A percentile compares a stretch with the other conserved stretches of the same genome.
Conservation (phyloP, 2,329 filamentous ascomycete genomes). For the Diaporthe destruens region DNA sequence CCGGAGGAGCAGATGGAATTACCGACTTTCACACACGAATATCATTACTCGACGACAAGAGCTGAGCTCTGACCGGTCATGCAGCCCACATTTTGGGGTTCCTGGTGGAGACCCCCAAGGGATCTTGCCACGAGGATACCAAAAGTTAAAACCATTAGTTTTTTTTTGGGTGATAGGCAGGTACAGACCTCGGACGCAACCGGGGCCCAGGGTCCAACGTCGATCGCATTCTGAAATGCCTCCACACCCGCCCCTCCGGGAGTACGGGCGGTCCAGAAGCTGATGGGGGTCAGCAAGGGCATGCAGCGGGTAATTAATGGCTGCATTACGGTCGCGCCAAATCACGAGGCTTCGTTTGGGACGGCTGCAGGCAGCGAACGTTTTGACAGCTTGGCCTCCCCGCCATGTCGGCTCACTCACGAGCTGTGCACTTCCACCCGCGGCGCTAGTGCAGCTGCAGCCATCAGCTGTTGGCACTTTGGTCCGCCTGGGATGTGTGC, state of each 20-base stretch:
- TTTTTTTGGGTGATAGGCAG: constrained; percentile 12
- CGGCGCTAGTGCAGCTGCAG: neutral
- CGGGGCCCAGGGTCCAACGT: neutral
- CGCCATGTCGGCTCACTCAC: neutral
- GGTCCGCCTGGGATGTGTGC: neutral
- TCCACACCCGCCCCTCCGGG: neutral
- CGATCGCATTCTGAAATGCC: constrained; percentile 8
- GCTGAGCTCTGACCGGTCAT: constrained; percentile 15
- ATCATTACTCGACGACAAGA: neutral
- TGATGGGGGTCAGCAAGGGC: neutral
- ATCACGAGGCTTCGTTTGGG: constrained; percentile 28
- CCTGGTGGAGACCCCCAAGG: constrained; percentile 5
- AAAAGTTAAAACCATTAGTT: neutral
- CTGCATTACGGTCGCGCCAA: constrained; percentile 7
- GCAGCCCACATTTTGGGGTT: constrained; percentile 1
- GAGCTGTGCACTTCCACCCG: neutral
- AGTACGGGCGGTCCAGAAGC: neutral
- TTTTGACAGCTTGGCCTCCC: constrained; percentile 12
- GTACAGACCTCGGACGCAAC: constrained; percentile 1
- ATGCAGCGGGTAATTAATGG: constrained; percentile 28
- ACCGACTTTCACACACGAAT: neutral
- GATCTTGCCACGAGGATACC: neutral
- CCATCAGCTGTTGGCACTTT: constrained; percentile 7
- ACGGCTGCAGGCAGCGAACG: neutral
- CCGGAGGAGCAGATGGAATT: neutral